Conservation (phyloP, 176 grass and related monocot genomes). For the Avena atlantica region DNA sequence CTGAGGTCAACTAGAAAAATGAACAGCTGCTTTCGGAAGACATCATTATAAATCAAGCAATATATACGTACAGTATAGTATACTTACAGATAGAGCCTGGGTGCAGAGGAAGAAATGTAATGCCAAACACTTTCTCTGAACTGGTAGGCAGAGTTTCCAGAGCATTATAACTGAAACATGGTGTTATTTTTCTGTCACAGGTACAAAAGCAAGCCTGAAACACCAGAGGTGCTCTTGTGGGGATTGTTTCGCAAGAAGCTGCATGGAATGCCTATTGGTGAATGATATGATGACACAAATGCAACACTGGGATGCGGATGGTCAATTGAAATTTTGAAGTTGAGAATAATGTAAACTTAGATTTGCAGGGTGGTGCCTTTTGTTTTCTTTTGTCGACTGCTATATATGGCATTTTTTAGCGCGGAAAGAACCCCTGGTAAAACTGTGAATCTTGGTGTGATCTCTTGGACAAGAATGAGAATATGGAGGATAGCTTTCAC, state of each 20-base stretch:
- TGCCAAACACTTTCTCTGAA: neutral
- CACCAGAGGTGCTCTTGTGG: neutral
- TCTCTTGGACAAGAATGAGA: neutral
- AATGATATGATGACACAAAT: neutral
- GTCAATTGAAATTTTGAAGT: neutral
- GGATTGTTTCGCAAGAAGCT: neutral
- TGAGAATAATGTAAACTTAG: neutral
- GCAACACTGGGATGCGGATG: neutral
- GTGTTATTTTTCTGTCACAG: neutral
- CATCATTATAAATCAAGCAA: neutral
- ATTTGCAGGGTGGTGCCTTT: neutral
- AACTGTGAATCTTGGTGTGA: neutral
- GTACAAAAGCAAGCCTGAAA: slow-evolving; percentile 19
- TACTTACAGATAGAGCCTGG: neutral
- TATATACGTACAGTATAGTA: slow-evolving; percentile 4
- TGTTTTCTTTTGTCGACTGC: neutral
- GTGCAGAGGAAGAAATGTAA: neutral
- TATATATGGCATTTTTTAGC: neutral
- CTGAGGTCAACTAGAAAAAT: neutral
- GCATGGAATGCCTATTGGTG: neutral
- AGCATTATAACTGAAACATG: neutral
- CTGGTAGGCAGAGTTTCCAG: neutral
- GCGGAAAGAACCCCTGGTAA: neutral
- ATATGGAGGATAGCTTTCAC: neutral
- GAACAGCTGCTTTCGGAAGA: neutral